A percentile compares a stretch with the other conserved stretches of the same genome.
phyloP scores from a whole-genome alignment of 208 protist species.

The Acanthamoeba divionensis region DNA sequence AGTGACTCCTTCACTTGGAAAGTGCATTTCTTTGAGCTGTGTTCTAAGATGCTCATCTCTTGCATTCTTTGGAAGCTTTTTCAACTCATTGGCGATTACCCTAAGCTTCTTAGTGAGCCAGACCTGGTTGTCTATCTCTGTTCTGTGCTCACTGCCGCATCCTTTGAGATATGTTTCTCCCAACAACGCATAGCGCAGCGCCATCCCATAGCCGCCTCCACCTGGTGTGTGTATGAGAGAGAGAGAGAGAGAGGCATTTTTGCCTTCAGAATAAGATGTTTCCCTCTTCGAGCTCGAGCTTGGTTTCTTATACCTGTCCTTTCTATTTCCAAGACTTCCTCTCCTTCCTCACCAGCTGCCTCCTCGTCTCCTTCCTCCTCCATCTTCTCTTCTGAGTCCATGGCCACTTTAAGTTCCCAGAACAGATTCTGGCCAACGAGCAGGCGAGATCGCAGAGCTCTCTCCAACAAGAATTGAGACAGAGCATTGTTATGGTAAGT shows the following conservation, averaged over 20 bases:
- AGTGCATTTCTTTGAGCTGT: neutral
- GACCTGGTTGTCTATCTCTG: neutral
- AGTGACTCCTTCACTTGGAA: neutral
- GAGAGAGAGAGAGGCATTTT: too few relatives aligned
- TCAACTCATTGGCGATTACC: neutral
- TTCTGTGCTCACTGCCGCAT: conserved; percentile 45
- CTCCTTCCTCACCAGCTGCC: too few relatives aligned
- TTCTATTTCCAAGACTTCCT: too few relatives aligned
- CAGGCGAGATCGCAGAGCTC: conserved; percentile 70
- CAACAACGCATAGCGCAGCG: conserved; percentile 68
- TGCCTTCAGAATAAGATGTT: too few relatives aligned
- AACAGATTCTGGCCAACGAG: conserved; percentile 79
- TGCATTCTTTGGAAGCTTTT: neutral
- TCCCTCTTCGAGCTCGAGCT: too few relatives aligned
- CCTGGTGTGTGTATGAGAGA: too few relatives aligned
- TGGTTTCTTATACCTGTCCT: too few relatives aligned
- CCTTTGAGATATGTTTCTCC: conserved; percentile 69
- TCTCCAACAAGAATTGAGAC: conserved; percentile 78
- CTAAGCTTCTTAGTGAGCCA: neutral
- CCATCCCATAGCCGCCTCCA: neutral
- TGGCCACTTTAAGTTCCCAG: conserved; percentile 78
- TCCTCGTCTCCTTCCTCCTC: too few relatives aligned
- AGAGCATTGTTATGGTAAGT: conserved; percentile 79
- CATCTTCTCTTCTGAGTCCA: too few relatives aligned
- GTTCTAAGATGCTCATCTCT: neutral